A percentile compares a stretch with the other conserved stretches of the same genome.
These are phyloP conservation scores for Acephala macrosclerotiorum DNA, from an alignment of 2,329 filamentous ascomycete species.

Conservation along the genomic window DNA sequence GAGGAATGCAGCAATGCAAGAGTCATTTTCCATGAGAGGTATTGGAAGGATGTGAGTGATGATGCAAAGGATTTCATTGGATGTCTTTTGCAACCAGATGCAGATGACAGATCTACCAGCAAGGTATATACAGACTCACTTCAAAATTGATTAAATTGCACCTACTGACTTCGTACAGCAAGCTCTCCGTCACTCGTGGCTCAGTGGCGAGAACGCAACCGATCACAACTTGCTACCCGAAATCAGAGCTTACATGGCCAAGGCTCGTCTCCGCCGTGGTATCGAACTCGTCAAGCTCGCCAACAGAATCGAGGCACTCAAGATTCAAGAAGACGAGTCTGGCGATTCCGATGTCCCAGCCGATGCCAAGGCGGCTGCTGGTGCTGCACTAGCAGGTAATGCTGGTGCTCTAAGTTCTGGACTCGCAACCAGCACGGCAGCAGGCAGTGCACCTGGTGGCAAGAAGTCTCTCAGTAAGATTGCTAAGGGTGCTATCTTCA, in stretches of 20 bases:
- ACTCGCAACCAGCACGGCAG: conserved; percentile 21
- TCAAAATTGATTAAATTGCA: neutral
- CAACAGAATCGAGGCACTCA: conserved; percentile 94
- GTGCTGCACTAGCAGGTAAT: conserved; percentile 44
- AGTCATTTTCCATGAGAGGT: conserved; percentile 95
- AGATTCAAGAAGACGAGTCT: conserved; percentile 89
- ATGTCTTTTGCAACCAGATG: conserved; percentile 78
- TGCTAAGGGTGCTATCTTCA: conserved; percentile 79
- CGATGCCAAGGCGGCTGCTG: conserved; percentile 62
- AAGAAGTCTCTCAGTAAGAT: conserved; percentile 57
- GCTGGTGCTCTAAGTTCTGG: conserved; percentile 25
- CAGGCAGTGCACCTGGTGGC: conserved; percentile 33
- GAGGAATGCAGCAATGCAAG: conserved; percentile 87
- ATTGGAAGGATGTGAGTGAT: conserved; percentile 96
- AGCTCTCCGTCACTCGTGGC: conserved; percentile 84
- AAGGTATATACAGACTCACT: conserved; percentile 72
- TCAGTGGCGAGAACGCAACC: conserved; percentile 88
- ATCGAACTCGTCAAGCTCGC: conserved; percentile 96
- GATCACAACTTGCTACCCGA: conserved; percentile 98
- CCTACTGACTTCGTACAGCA: conserved; percentile 56
- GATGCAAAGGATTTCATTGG: conserved; percentile 97
- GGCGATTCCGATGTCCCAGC: conserved; percentile 70
- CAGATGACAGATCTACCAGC: conserved; percentile 79
- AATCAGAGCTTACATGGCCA: conserved; percentile 92
- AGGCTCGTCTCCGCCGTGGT: conserved; percentile 87